phyloP scores from a whole-genome alignment of 352 stramenopile species.

The Pythium rhizo-oryzae region DNA sequence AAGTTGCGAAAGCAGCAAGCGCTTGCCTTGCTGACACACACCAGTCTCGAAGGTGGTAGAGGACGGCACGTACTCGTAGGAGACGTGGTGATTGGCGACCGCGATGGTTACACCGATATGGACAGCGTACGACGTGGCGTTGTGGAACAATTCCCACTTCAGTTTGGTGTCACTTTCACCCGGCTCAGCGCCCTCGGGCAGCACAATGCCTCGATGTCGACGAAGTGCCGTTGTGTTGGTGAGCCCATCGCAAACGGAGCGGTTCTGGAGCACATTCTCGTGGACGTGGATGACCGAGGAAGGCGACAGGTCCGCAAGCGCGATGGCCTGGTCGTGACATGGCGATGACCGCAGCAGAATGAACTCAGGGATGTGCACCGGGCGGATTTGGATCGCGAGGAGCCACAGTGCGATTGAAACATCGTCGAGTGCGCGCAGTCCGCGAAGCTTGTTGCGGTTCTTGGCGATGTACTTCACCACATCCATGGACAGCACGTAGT shows the following conservation, averaged over 20 bases:
- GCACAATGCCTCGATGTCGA: not conserved
- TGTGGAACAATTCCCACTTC: conserved; percentile 2
- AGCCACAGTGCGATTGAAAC: conserved; percentile 21
- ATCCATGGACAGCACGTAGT: conserved; percentile 44
- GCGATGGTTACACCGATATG: not conserved
- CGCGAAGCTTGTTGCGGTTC: not conserved
- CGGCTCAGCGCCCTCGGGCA: not conserved
- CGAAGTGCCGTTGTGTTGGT: not conserved
- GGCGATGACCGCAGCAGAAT: conserved; percentile 28
- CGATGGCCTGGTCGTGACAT: conserved; percentile 37
- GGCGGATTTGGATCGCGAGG: not conserved
- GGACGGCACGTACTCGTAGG: not conserved
- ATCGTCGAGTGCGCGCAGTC: conserved; percentile 17
- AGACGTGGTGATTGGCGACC: not conserved
- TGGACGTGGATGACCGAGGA: conserved; percentile 28
- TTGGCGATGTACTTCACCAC: conserved; percentile 26
- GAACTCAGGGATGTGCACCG: conserved; percentile 31
- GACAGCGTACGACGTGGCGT: not conserved
- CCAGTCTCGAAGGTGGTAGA: not conserved
- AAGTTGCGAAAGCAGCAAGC: not conserved
- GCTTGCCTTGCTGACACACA: not conserved
- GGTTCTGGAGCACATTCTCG: not conserved
- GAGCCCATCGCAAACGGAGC: not conserved
- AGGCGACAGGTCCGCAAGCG: conserved; percentile 48
- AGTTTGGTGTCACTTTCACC: not conserved